Base-by-base conservation (phyloP, 1,284 basidiomycete genomes). In the Heliocybe sulcata region DNA sequence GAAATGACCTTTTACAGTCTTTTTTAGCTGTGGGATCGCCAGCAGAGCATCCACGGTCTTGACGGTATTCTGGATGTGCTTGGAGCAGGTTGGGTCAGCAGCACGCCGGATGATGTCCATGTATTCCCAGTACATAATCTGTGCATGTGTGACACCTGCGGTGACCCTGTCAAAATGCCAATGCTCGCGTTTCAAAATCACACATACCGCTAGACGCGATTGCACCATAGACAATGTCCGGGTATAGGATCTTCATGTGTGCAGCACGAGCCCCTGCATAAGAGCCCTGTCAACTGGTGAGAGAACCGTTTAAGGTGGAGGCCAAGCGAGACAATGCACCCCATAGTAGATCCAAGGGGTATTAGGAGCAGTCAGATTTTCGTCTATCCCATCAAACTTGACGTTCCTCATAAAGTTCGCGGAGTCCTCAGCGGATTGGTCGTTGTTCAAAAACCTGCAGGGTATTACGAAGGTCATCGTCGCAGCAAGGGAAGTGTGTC, bases 291-390 rank as follows among this genome's bases (percentile, higher is more conserved):
- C 52, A 48, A 49, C 23, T 22, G 22, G 42, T 20, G n/a, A 16
- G 26, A 19, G 51, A n/a, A n/a, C n/a, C n/a, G n/a, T n/a, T n/a
- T n/a, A n/a, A n/a, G n/a, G n/a, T n/a, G n/a, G n/a, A n/a, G n/a
- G n/a, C n/a, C n/a, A n/a, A 25, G 11, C 35, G 31, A 12, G 42
- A 12, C 35, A 22, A 12, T 35, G 23, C 69, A 87, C 92, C 26
- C 96, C 95, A 63, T 97, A 97, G 69, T 96, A 96, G 59, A 98
- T 92, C 90, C 94, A 96, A 1, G 92, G 90, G 0, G 87, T 86
- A 29, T 69, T 75, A 2, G 80, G 82, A 3, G 85, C 81, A 2
- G 85, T 85, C 55, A 92, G 63, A 58, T 87, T 78, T 56, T 88
- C 81, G 2, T 83, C 73, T 25, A 95, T 80, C 0, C 87, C 87